Conservation (phyloP, 306 rosid species). For the Cucurbita pepo region DNA sequence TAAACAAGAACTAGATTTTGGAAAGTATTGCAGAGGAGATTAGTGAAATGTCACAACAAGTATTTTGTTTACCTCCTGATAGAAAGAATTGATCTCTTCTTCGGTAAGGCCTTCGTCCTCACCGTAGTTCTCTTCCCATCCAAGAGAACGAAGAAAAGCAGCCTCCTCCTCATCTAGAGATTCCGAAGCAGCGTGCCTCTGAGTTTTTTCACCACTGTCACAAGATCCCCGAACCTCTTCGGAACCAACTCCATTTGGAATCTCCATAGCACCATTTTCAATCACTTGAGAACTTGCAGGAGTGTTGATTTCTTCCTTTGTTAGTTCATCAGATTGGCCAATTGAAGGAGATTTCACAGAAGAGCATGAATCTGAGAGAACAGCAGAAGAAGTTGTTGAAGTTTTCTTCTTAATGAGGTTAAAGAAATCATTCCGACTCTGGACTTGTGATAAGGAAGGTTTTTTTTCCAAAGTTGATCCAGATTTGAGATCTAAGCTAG, state of each 20-base stretch:
- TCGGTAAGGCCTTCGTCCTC: slow-evolving; percentile 94
- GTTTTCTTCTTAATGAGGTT: slow-evolving; percentile 75
- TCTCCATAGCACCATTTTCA: slow-evolving; percentile 41
- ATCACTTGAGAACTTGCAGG: slow-evolving; percentile 33
- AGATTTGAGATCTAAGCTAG: slow-evolving; percentile 51
- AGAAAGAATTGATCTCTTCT: slow-evolving; percentile 79
- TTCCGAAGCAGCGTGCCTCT: slow-evolving; percentile 26
- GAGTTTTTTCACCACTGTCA: slow-evolving; percentile 18
- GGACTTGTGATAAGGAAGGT: slow-evolving; percentile 61
- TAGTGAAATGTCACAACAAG: neutral
- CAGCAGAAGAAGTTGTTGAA: slow-evolving; percentile 29
- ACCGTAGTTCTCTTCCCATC: slow-evolving; percentile 87
- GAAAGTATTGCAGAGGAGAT: neutral
- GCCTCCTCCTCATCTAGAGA: slow-evolving; percentile 86
- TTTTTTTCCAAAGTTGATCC: slow-evolving; percentile 66
- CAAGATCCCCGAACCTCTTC: slow-evolving; percentile 31
- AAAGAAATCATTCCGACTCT: slow-evolving; percentile 94
- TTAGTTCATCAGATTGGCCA: slow-evolving; percentile 49
- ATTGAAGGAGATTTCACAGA: slow-evolving; percentile 32
- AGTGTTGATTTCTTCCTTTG: slow-evolving; percentile 22
- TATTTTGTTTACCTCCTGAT: slow-evolving; percentile 43
- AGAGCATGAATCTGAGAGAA: slow-evolving; percentile 39
- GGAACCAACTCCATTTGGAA: slow-evolving; percentile 36
- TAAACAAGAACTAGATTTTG: neutral
- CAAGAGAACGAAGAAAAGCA: slow-evolving; percentile 93